These are phyloP conservation scores for Myriosclerotinia curreyana DNA, from an alignment of 2,329 filamentous ascomycete species.

Conservation along the genomic window DNA sequence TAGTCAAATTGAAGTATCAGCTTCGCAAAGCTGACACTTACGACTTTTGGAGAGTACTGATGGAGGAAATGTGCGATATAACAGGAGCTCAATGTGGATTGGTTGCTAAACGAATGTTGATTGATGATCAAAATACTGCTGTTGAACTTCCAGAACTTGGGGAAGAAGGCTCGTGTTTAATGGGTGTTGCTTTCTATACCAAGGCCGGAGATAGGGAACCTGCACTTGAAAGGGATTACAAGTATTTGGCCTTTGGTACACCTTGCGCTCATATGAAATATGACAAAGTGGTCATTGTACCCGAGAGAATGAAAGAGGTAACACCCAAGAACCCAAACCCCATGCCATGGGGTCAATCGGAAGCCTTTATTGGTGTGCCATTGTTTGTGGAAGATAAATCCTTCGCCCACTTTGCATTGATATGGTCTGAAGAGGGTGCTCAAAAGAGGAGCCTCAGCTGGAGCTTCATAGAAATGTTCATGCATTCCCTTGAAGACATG, in stretches of 20 bases:
- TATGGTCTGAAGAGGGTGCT: constrained; percentile 65
- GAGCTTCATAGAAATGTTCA: constrained; percentile 64
- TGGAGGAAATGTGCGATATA: constrained; percentile 62
- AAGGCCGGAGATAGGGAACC: constrained; percentile 55
- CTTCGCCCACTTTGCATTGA: constrained; percentile 67
- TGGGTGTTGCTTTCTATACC: constrained; percentile 65
- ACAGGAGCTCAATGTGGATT: constrained; percentile 65
- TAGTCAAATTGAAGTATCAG: constrained; percentile 57
- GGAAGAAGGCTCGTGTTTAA: constrained; percentile 59
- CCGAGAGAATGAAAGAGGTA: constrained; percentile 57
- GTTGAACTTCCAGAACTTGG: constrained; percentile 60
- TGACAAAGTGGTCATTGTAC: constrained; percentile 67
- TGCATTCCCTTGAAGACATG: constrained; percentile 67
- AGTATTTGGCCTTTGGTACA: constrained; percentile 59
- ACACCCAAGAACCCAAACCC: constrained; percentile 58
- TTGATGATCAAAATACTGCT: constrained; percentile 55
- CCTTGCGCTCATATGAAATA: constrained; percentile 68
- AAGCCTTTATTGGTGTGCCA: constrained; percentile 65
- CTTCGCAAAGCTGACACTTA: constrained; percentile 53
- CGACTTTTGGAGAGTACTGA: constrained; percentile 61
- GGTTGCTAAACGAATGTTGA: constrained; percentile 61
- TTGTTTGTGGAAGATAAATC: constrained; percentile 63
- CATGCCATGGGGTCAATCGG: constrained; percentile 55
- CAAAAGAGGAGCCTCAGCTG: constrained; percentile 56
- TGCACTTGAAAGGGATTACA: constrained; percentile 56